phyloP scores from a whole-genome alignment of 129 eudicot genomes.

The Pseudognaphalium luteoalbum region DNA sequence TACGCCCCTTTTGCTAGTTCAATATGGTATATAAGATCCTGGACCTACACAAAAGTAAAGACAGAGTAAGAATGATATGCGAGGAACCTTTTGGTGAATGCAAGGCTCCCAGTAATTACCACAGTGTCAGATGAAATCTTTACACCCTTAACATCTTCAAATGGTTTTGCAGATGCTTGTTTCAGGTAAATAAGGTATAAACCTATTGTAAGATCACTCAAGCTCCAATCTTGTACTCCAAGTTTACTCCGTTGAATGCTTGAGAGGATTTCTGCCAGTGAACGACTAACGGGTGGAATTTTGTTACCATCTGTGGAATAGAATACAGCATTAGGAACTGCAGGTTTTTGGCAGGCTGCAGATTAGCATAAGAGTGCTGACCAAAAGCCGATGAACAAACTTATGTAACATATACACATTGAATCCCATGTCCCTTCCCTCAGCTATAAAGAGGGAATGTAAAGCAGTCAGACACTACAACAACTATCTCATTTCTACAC shows the following conservation, averaged over 20 bases:
- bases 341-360: background rate
- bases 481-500: background rate
- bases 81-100: background rate
- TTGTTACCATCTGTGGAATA: constrained; percentile 51
- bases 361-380: background rate
- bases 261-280: constrained; percentile 77
- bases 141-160: constrained; percentile 80
- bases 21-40: constrained; percentile 83
- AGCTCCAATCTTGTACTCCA: constrained; percentile 92
- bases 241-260: constrained; percentile 83
- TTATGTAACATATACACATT: background rate
- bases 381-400: background rate
- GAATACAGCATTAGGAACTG: constrained; percentile 7
- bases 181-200: constrained; percentile 84
- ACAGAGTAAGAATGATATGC: background rate
- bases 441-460: no score
- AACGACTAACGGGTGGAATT: constrained; percentile 60
- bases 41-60: constrained; percentile 44
- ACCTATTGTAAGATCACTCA: constrained; percentile 94
- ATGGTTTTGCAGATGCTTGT: constrained; percentile 74
- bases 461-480: background rate
- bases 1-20: constrained; percentile 91
- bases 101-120: constrained; percentile 44
- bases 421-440: background rate
- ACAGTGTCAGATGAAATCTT: constrained; percentile 66